These are phyloP conservation scores for Nigrospora oryzae DNA, from an alignment of 2,329 filamentous ascomycete genomes.

Conservation along the genomic window DNA sequence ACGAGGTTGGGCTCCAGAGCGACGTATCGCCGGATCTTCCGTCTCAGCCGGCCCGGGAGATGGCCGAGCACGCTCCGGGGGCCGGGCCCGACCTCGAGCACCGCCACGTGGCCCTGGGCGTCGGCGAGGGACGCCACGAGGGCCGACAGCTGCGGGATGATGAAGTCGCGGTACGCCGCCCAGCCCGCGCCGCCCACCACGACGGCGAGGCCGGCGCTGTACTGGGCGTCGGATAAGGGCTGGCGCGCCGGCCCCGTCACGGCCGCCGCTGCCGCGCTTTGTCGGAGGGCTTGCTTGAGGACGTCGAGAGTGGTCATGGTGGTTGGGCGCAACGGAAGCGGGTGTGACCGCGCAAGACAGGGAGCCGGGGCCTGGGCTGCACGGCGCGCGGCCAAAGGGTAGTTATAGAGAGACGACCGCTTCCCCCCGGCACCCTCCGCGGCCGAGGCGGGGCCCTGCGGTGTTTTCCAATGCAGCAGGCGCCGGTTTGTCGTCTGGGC, in stretches of 20 bases:
- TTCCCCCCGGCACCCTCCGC: too few relatives aligned
- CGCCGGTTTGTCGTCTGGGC: too few relatives aligned
- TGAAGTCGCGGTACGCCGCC: conserved; percentile 38
- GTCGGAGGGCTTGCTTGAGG: conserved; percentile 30
- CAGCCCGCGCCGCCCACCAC: conserved; percentile 25
- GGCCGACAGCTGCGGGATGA: conserved; percentile 37
- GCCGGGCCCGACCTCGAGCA: conserved; percentile 53
- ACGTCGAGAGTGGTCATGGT: conserved; percentile 33
- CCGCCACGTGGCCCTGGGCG: conserved; percentile 34
- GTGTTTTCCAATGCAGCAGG: too few relatives aligned
- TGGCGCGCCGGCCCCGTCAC: conserved; percentile 16
- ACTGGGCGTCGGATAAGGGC: conserved; percentile 37
- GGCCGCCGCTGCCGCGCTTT: conserved; percentile 16
- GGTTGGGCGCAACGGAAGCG: too few relatives aligned
- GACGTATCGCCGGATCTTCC: conserved; percentile 37
- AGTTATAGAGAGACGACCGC: too few relatives aligned
- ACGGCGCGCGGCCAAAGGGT: too few relatives aligned
- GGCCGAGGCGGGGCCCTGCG: too few relatives aligned
- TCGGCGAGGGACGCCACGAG: conserved; percentile 31
- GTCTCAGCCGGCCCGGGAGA: conserved; percentile 32
- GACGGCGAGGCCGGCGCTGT: conserved; percentile 37
- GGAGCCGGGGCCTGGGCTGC: too few relatives aligned
- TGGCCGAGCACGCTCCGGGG: conserved; percentile 42
- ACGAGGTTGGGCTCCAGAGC: conserved; percentile 44
- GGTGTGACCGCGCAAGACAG: too few relatives aligned